These are phyloP conservation scores for Penicillium fuscoglaucum DNA, from an alignment of 2,329 filamentous ascomycete species.

Conservation along the genomic window DNA sequence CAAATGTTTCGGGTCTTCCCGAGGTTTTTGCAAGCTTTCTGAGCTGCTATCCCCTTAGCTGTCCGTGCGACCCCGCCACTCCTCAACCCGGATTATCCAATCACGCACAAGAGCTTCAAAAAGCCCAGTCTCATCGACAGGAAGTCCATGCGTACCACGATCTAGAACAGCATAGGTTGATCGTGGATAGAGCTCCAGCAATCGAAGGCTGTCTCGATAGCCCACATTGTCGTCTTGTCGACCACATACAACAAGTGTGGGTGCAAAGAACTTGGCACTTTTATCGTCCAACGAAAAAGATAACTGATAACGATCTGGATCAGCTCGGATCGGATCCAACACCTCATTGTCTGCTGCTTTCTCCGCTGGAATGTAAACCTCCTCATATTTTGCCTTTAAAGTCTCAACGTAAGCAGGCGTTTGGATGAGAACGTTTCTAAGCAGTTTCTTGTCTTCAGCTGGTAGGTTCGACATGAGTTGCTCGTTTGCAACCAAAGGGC, in stretches of 20 bases:
- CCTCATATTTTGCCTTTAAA: slow-evolving; percentile 25
- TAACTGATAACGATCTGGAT: slow-evolving; percentile 28
- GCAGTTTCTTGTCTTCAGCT: slow-evolving; percentile 21
- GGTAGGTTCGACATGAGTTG: slow-evolving; percentile 26
- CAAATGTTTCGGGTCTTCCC: background rate
- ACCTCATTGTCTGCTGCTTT: slow-evolving; percentile 23
- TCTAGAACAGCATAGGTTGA: slow-evolving; percentile 30
- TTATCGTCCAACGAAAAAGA: slow-evolving; percentile 21
- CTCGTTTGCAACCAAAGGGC: slow-evolving; percentile 25
- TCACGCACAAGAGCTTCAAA: slow-evolving; percentile 33
- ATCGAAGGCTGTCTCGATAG: slow-evolving; percentile 32
- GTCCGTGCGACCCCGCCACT: slow-evolving; percentile 23
- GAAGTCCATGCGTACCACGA: slow-evolving; percentile 30
- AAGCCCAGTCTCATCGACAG: slow-evolving; percentile 29
- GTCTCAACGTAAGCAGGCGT: slow-evolving; percentile 27
- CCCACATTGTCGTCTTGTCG: slow-evolving; percentile 31
- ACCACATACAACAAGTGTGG: slow-evolving; percentile 32
- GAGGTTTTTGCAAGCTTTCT: background rate
- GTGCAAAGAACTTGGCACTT: slow-evolving; percentile 26
- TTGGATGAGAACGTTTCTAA: slow-evolving; percentile 30
- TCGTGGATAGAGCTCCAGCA: slow-evolving; percentile 31
- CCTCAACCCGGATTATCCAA: slow-evolving; percentile 27
- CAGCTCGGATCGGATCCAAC: slow-evolving; percentile 29
- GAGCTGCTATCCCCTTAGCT: background rate
- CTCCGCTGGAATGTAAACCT: slow-evolving; percentile 17